These are phyloP conservation scores for Leptographium galeiforme DNA, from an alignment of 2,329 filamentous ascomycete genomes.

Conservation along the genomic window DNA sequence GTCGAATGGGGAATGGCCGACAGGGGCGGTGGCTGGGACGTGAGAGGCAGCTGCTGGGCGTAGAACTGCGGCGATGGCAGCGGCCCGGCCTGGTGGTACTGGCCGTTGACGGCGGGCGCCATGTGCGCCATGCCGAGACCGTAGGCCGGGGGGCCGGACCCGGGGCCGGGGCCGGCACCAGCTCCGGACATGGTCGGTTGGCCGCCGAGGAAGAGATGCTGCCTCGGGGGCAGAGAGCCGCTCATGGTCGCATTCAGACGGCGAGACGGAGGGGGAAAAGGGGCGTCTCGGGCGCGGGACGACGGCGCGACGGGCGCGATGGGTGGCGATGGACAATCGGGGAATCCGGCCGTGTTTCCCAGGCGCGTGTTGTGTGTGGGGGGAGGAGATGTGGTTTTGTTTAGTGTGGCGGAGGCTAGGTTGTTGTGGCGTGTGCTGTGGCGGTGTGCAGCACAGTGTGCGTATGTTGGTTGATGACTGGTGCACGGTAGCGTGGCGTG, in stretches of 20 bases:
- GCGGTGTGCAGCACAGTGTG: no score
- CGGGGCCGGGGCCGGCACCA: neutral
- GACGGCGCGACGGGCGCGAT: neutral
- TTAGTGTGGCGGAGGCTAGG: no score
- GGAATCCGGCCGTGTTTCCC: neutral
- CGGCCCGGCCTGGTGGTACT: conserved; percentile 1
- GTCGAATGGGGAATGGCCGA: no score
- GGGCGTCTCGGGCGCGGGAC: neutral
- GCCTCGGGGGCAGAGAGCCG: conserved; percentile 26
- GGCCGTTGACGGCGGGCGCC: conserved; percentile 4
- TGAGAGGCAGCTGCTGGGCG: conserved; percentile 4
- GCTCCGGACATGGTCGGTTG: conserved; percentile 16
- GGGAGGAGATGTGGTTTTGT: no score
- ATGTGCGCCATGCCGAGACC: conserved; percentile 7
- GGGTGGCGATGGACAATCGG: neutral
- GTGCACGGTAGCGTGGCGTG: no score
- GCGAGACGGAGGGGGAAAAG: neutral
- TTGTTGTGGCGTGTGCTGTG: no score
- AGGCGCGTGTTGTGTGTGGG: neutral
- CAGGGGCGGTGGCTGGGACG: neutral
- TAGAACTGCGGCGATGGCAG: conserved; percentile 9
- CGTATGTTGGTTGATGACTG: no score
- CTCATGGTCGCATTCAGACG: conserved; percentile 21
- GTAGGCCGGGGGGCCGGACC: conserved; percentile 7
- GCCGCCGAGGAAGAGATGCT: conserved; percentile 24